Conservation (phyloP, 192 early-diverging fungal species). For the Thamnidium elegans region DNA sequence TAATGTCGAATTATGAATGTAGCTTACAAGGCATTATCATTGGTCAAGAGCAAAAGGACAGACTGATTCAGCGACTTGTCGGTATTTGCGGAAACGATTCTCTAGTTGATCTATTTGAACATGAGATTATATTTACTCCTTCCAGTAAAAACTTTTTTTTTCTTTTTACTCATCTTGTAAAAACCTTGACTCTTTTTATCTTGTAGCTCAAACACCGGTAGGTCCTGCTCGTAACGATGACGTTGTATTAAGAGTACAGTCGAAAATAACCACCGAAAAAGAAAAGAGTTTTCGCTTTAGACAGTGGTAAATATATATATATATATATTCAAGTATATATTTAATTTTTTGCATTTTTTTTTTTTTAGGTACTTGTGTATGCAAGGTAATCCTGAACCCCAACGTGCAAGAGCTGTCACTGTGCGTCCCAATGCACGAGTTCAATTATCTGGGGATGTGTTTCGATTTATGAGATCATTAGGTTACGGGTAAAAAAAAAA, state of each 20-base stretch:
- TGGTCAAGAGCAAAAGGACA: conserved; percentile 27
- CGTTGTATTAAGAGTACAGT: conserved; percentile 60
- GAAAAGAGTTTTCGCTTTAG: conserved; percentile 35
- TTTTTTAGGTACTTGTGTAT: conserved; percentile 58
- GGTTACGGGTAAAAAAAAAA: conserved; percentile 59
- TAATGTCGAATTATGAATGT: conserved; percentile 37
- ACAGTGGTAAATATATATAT: conserved; percentile 37
- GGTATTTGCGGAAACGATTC: conserved; percentile 66
- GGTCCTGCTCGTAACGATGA: conserved; percentile 76
- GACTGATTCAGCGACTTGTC: conserved; percentile 59
- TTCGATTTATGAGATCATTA: conserved; percentile 65
- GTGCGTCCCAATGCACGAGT: conserved; percentile 65
- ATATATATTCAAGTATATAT: not conserved
- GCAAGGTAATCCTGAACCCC: conserved; percentile 71
- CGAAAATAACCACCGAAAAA: conserved; percentile 46
- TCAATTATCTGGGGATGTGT: conserved; percentile 60
- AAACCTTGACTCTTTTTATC: not conserved
- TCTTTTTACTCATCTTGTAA: not conserved
- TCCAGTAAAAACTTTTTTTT: conserved; percentile 35
- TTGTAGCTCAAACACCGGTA: conserved; percentile 58
- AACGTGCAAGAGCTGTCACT: conserved; percentile 53
- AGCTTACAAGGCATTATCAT: conserved; percentile 33
- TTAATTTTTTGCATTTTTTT: not conserved
- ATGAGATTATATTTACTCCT: conserved; percentile 69
- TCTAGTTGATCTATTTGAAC: conserved; percentile 55